Conservation (phyloP, 2,329 filamentous ascomycete species). For the Diplodia mutila region DNA sequence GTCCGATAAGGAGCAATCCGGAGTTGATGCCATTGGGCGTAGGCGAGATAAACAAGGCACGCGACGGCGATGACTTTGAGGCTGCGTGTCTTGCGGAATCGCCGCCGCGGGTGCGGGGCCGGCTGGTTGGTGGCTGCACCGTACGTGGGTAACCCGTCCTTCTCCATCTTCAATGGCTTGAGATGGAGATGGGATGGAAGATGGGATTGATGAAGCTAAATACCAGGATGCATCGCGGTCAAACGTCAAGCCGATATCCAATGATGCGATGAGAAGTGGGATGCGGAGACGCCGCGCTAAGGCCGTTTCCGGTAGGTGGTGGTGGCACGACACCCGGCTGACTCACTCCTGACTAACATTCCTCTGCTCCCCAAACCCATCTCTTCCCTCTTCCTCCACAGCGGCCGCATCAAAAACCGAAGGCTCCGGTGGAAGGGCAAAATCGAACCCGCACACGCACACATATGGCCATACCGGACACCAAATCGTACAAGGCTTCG, state of each 20-base stretch:
- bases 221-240: conserved; percentile 17
- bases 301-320: not conserved
- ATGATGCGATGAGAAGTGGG: conserved; percentile 14
- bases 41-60: conserved; percentile 32
- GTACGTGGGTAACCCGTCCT: conserved; percentile 33
- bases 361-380: too few relatives aligned
- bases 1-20: conserved; percentile 30
- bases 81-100: conserved; percentile 30
- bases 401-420: too few relatives aligned
- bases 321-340: not conserved
- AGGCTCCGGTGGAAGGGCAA: too few relatives aligned
- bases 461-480: too few relatives aligned
- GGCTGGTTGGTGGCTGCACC: conserved; percentile 31
- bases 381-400: too few relatives aligned
- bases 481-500: not conserved
- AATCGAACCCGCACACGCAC: too few relatives aligned
- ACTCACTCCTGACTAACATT: not conserved
- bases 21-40: conserved; percentile 26
- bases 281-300: not conserved
- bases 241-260: conserved; percentile 8
- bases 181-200: conserved; percentile 26
- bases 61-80: conserved; percentile 29
- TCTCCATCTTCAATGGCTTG: conserved; percentile 30
- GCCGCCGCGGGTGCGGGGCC: conserved; percentile 30
- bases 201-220: conserved; percentile 16